Conservation (phyloP, 176 grass and related monocot genomes). For the Cocos nucifera region DNA sequence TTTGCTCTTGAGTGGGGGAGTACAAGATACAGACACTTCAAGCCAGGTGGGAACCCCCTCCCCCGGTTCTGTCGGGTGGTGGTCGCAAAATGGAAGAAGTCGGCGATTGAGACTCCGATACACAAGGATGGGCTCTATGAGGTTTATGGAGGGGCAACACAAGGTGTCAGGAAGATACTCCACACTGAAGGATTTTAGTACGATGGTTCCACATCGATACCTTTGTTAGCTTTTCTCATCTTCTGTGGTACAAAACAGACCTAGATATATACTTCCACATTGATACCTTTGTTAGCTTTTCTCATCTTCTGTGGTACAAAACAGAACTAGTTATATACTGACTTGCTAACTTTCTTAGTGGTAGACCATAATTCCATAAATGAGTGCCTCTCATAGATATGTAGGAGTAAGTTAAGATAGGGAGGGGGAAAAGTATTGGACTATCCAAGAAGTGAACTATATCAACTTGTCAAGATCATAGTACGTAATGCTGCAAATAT, state of each 20-base stretch:
- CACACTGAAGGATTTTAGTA: slow-evolving; percentile 59
- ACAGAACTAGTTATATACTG: background rate
- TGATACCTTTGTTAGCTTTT: background rate
- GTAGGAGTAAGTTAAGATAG: too few species aligned
- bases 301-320: background rate
- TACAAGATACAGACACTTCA: slow-evolving; percentile 34
- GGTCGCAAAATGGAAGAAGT: slow-evolving; percentile 39
- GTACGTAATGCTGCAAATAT: too few species aligned
- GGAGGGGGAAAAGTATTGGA: too few species aligned
- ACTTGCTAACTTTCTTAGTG: background rate
- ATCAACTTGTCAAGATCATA: too few species aligned
- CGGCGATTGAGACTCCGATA: slow-evolving; percentile 11
- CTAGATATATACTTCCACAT: background rate
- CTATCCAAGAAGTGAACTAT: too few species aligned
- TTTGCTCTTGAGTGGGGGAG: slow-evolving; percentile 46
- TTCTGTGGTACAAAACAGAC: background rate
- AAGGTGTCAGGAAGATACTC: slow-evolving; percentile 22
- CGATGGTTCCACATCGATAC: too few species aligned
- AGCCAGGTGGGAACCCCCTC: slow-evolving; percentile 52
- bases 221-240: background rate
- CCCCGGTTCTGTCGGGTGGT: slow-evolving; percentile 40
- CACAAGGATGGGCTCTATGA: slow-evolving; percentile 37
- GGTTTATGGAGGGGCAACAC: background rate
- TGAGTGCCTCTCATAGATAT: too few species aligned
- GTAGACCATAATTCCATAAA: too few species aligned